Percentiles rank a stretch among this genome's conserved stretches.
Conservation (phyloP, 495 filamentous ascomycete species). For the Aspergillus carlsbadensis region DNA sequence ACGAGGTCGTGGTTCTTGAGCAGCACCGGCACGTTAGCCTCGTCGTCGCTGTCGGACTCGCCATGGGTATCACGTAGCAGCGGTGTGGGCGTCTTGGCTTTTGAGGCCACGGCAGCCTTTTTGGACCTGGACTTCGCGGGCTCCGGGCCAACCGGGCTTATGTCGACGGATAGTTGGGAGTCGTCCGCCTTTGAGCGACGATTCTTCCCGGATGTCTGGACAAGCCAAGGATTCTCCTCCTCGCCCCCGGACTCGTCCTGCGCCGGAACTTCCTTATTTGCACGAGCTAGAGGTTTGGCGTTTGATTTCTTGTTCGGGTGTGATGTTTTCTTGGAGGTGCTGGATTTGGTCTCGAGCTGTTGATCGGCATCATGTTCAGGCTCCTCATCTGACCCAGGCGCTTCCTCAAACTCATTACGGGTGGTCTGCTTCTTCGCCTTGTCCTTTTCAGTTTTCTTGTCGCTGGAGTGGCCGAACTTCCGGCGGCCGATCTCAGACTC, state of each 20-base stretch:
- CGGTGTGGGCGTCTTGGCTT: constrained; percentile 16
- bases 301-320: constrained; percentile 19
- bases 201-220: constrained; percentile 41
- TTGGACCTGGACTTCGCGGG: constrained; percentile 18
- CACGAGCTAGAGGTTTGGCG: constrained; percentile 21
- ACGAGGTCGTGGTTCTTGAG: constrained; percentile 80
- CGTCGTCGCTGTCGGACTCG: constrained; percentile 52
- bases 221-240: constrained; percentile 52
- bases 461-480: constrained; percentile 55
- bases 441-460: constrained; percentile 22
- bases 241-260: constrained; percentile 23
- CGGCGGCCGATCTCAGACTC: constrained; percentile 62
- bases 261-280: constrained; percentile 19
- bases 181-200: constrained; percentile 32
- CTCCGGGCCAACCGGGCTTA: constrained; percentile 32
- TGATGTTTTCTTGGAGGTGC: constrained; percentile 20
- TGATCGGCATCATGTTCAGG: constrained; percentile 23
- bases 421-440: constrained; percentile 21
- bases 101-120: constrained; percentile 23
- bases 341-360: constrained; percentile 22
- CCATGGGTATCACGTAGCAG: constrained; percentile 23
- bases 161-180: constrained; percentile 39
- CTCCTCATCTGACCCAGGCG: constrained; percentile 50
- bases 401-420: constrained; percentile 62
- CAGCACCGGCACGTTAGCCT: constrained; percentile 60